Base-by-base conservation (phyloP, 2,329 filamentous ascomycete genomes). In the Chaetothyriales sp. region DNA sequence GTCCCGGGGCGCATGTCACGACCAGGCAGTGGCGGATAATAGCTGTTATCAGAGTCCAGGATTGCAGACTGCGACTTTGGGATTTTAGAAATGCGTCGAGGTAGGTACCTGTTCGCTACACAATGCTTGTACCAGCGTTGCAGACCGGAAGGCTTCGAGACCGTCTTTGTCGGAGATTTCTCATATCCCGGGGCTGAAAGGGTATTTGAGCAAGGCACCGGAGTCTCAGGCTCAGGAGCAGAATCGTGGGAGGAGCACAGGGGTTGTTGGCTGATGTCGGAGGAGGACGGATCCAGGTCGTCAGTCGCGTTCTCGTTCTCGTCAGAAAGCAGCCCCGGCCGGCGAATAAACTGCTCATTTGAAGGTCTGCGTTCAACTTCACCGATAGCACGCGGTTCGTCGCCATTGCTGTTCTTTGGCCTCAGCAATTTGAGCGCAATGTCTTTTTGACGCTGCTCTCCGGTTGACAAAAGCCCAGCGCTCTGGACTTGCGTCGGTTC, bases 1-100 rank as follows among this genome's bases (percentile, higher is more conserved):
- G 45, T 26, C 15, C 45, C 45, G 22, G 45, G 45, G 15, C 45
- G 45, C 8, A 12, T 5, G 18, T 47, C 45, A 4, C 18, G 45
- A 47, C 45, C 45, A 4, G 45, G 45, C 20, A 47, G 8, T 26
- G 45, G 45, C 12, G 45, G 45, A n/a, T 32, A 47, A 25, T 47
- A 18, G 18, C 19, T 47, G 26, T 18, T 18, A 12, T 22, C 22
- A 12, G 45, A 47, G 18, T 47, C 22, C 18, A 47, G 45, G 7
- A 47, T 9, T 3, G 19, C 18, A 12, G 18, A 26, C 19, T 47
- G 45, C 7, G 22, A 22, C 19, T 26, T 12, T 7, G 45, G 18
- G 10, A 25, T 18, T 18, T 47, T 22, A 12, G 45, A 26, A 19
- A 19, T 45, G 18, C n/a, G n/a, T 26, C 22, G 19, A 20, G 43